phyloP scores from a whole-genome alignment of 768 basidiomycete species.

The Galerina marginata region DNA sequence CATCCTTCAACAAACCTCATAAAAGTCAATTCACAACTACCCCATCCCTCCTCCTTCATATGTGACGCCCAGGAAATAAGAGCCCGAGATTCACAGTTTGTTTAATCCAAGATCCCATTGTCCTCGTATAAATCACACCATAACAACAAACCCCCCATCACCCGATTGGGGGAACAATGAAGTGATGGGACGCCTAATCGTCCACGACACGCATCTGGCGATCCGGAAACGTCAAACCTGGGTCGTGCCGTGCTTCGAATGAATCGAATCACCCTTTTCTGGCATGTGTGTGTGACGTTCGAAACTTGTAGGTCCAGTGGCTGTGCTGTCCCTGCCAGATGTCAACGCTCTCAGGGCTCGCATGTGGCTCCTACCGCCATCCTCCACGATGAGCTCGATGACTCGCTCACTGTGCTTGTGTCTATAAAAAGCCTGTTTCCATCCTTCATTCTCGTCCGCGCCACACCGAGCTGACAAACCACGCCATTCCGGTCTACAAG shows the following conservation, averaged over 20 bases:
- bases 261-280: background rate
- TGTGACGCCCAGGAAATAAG: background rate
- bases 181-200: conserved; percentile 1
- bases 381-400: conserved; percentile 2
- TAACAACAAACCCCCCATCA: background rate
- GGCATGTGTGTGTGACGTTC: background rate
- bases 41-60: background rate
- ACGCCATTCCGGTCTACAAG: background rate
- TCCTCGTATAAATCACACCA: background rate
- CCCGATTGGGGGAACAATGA: conserved; percentile 3
- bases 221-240: background rate
- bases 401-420: background rate
- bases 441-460: no score
- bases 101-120: background rate
- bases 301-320: conserved; percentile 16
- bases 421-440: background rate
- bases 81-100: background rate
- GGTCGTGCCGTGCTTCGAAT: background rate
- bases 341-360: background rate
- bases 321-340: conserved; percentile 1
- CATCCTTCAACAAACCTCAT: conserved; percentile 7
- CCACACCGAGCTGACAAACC: background rate
- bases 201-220: background rate
- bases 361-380: background rate
- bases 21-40: background rate